phyloP scores from a whole-genome alignment of 1,139 yeast genomes.

The Geotrichum phurueaensis region DNA sequence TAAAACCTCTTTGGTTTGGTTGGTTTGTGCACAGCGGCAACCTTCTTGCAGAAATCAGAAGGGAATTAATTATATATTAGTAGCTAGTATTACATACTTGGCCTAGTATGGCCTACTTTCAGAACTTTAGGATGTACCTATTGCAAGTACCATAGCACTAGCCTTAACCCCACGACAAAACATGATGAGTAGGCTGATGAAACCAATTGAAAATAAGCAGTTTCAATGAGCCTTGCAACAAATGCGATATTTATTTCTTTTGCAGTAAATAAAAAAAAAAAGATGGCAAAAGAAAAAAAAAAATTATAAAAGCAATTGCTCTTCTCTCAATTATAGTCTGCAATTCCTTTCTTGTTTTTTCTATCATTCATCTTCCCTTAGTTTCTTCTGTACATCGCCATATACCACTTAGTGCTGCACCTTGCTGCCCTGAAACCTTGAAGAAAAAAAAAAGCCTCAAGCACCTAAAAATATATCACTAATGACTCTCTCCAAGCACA shows the following conservation, averaged over 20 bases:
- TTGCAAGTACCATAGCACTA: background rate
- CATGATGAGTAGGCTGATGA: background rate
- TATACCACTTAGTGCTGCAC: background rate
- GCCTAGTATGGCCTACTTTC: background rate
- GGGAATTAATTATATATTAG: background rate
- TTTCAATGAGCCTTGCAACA: background rate
- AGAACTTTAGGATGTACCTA: background rate
- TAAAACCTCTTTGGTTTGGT: background rate
- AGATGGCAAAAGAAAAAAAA: background rate
- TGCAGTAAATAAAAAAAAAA: background rate
- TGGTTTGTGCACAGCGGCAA: background rate
- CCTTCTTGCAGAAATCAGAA: background rate
- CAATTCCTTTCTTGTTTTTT: background rate
- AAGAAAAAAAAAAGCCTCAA: background rate
- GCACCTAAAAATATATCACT: background rate
- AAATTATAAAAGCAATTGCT: background rate
- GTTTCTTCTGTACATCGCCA: background rate
- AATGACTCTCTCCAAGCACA: conserved; percentile 35
- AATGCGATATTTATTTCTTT: background rate
- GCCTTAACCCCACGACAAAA: background rate
- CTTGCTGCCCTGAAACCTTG: background rate
- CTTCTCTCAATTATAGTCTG: background rate
- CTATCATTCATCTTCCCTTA: background rate
- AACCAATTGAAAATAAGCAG: too few species aligned
- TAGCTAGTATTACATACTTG: background rate